Conservation (phyloP, 164 flowering plant genomes). For the Chimonanthus praecox region DNA sequence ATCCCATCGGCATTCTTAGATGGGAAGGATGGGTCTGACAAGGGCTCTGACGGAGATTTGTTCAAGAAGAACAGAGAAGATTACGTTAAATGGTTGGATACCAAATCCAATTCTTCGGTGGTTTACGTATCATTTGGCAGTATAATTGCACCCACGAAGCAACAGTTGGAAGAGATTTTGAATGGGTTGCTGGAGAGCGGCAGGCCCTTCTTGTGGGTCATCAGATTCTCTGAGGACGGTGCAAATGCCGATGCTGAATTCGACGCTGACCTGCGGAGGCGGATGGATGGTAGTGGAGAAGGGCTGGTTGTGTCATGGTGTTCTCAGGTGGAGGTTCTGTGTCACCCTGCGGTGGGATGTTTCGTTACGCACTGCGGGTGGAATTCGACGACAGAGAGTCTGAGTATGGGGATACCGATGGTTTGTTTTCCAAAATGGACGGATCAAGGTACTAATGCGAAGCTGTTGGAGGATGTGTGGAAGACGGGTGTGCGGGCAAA, state of each 20-base stretch:
- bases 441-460: conserved; percentile 23
- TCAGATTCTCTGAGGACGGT: conserved; percentile 5
- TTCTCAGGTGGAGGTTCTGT: conserved; percentile 39
- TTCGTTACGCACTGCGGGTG: conserved; percentile 15
- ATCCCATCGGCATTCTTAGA: conserved; percentile 27
- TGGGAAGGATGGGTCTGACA: neutral
- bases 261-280: conserved; percentile 3
- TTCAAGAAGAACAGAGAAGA: neutral
- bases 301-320: conserved; percentile 50
- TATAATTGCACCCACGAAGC: conserved; percentile 9
- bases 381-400: conserved; percentile 18
- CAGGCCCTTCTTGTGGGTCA: conserved; percentile 38
- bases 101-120: conserved; percentile 27
- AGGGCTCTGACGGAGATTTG: neutral
- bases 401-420: conserved; percentile 44
- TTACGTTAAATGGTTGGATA: conserved; percentile 26
- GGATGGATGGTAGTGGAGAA: neutral
- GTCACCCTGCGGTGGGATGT: conserved; percentile 33
- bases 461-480: conserved; percentile 33
- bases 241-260: neutral
- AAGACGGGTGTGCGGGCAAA: conserved; percentile 28
- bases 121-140: conserved; percentile 43
- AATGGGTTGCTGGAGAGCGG: conserved; percentile 15
- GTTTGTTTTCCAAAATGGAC: conserved; percentile 38
- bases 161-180: conserved; percentile 27